Evolutionary conservation across 257 asterid genomes (phyloP).

Genomic region (Agastache rugosa): DNA sequence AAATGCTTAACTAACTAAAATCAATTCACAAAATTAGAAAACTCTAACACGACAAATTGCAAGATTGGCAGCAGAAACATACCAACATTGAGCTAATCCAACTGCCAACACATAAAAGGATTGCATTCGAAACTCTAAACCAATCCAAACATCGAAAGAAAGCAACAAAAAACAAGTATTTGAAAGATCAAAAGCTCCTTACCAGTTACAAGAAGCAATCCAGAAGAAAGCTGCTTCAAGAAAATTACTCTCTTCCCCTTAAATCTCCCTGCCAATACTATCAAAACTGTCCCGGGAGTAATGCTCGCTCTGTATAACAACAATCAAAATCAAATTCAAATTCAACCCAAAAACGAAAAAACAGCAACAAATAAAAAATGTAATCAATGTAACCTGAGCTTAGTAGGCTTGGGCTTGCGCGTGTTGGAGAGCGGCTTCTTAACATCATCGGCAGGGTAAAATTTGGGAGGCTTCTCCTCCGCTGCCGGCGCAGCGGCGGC

Average conservation of each 20-base stretch:
- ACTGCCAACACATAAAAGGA: neutral
- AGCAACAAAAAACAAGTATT: neutral
- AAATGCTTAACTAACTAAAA: neutral
- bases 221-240: conserved; percentile 56
- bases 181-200: neutral
- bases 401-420: conserved; percentile 59
- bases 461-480: conserved; percentile 50
- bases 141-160: neutral
- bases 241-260: conserved; percentile 62
- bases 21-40: neutral
- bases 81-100: neutral
- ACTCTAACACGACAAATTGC: neutral
- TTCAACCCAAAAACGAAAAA: neutral
- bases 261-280: conserved; percentile 52
- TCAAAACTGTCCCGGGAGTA: conserved; percentile 57
- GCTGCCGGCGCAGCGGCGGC: conserved; percentile 33
- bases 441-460: conserved; percentile 62
- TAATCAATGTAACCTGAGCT: conserved; percentile 41
- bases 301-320: conserved; percentile 47
- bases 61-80: neutral
- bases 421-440: conserved; percentile 60
- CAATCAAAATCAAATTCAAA: neutral
- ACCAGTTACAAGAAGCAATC: conserved; percentile 65
- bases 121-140: neutral
- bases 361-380: neutral